Base-by-base conservation (phyloP, 2,329 filamentous ascomycete genomes). In the Colletotrichum tropicale region DNA sequence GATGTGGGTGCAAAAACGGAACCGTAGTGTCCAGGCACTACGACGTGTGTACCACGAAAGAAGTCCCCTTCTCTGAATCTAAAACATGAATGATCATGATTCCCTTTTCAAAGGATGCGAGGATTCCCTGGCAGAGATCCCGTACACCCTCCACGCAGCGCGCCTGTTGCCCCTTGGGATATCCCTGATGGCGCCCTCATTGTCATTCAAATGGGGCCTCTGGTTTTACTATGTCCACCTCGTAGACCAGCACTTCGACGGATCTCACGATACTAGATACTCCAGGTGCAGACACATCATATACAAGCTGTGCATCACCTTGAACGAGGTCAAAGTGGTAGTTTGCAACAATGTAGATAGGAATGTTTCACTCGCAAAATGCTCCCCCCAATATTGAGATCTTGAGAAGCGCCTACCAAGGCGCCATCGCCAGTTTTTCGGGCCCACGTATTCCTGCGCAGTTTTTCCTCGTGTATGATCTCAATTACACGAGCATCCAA, bases 91-190 rank as follows among this genome's bases (percentile, higher is more conserved):
- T 1, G 2, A 55, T 55, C 3, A 55, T 55, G 18, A 21, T 1
- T 55, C 12, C 48, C 0, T 9, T 30, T 30, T 52, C 8, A n/a
- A 21, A 55, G 3, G 0, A 55, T 55, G 48, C 48, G 18, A 55
- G 16, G 0, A 12, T 1, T 21, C 18, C 12, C 6, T 55, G 12
- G 18, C 48, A 55, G 12, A 0, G 18, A 55, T n/a, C 0, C 48
- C 21, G 0, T 55, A 21, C n/a, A 55, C 48, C 0, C 18, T 55
- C 8, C 12, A 6, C 5, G 48, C 0, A 1, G 48, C 3, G 18
- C 48, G 48, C 0, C 18, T 21, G 0, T 55, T 55, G 48, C 0
- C 18, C 0, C 48, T 55, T 55, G 8, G 18, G 18, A 55, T 55
- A 10, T 0, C 12, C 48, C 48, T 55, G 12, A 55, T 55, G 18